Base-by-base conservation (phyloP, 139 green algal genomes). In the Nannochloris sp. region DNA sequence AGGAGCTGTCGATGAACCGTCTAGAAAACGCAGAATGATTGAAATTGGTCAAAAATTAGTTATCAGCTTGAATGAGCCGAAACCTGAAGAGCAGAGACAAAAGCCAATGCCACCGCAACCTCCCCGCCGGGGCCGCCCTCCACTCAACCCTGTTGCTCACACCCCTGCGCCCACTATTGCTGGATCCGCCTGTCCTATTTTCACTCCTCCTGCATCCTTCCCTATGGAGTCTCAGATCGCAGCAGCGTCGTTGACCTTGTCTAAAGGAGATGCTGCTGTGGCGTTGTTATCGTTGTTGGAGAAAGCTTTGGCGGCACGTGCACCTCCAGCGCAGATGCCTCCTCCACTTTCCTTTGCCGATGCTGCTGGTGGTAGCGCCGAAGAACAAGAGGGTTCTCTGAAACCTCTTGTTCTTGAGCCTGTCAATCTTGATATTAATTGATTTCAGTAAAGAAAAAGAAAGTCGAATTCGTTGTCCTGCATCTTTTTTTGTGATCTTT, bases 291-390 rank as follows among this genome's bases (percentile, higher is more conserved):
- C 58, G 1, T 47, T 78, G 58, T 32, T 78, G 27, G 64, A 73
- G 45, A 71, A 73, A 36, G 63, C 70, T 3, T 51, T 77, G 12
- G 44, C 37, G 33, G 61, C 30, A n/a, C n/a, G n/a, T n/a, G n/a
- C 39, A 95, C 74, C 68, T 84, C 83, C 73, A 90, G n/a, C n/a
- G n/a, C n/a, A n/a, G n/a, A n/a, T n/a, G 92, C 62, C 87, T 84
- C 67, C 86, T 88, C 29, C 72, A 65, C 80, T 92, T 84, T 57
- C 88, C 89, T 53, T 56, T 46, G 19, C 25, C 31, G 25, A 82
- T 85, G 35, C 80, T 73, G 6, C 80, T 64, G 1, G 15, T 63
- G 55, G 32, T 24, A 37, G 25, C 55, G 15, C 36, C 25, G 6
- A 24, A 23, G 6, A 2, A n/a, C n/a, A n/a, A n/a, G n/a, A n/a